Conservation (phyloP, 2,329 filamentous ascomycete genomes). For the Fragosphaeria purpurea region DNA sequence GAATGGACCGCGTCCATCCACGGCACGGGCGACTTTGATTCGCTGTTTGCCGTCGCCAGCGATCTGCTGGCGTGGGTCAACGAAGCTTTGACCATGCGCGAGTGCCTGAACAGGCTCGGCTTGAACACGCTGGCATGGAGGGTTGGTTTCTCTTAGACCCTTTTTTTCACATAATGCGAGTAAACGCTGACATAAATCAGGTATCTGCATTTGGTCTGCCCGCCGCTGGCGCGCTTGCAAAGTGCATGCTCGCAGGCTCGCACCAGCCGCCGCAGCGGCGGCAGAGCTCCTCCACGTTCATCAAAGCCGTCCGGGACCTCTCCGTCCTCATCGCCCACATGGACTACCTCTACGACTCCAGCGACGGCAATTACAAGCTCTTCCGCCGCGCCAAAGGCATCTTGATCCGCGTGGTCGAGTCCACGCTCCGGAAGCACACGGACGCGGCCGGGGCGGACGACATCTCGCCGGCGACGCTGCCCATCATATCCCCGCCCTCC, state of each 20-base stretch:
- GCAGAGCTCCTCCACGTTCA: background rate
- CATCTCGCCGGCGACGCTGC: background rate
- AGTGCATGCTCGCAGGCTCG: background rate
- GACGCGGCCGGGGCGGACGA: background rate
- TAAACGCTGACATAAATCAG: too few relatives aligned
- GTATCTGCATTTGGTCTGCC: conserved; percentile 5
- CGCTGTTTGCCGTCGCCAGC: conserved; percentile 3
- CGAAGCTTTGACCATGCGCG: conserved; percentile 5
- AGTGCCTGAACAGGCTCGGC: conserved; percentile 3
- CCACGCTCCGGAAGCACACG: background rate
- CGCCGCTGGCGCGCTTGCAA: conserved; percentile 3
- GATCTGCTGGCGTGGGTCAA: conserved; percentile 8
- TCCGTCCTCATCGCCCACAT: conserved; percentile 6
- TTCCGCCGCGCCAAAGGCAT: conserved; percentile 6
- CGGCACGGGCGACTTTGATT: conserved; percentile 1
- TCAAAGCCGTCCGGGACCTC: conserved; percentile 2
- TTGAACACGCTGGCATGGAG: conserved; percentile 6
- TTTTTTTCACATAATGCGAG: too few relatives aligned
- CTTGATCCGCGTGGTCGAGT: background rate
- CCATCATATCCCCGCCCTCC: background rate
- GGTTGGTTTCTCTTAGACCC: background rate
- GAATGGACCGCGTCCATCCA: conserved; percentile 5
- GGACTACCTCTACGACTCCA: conserved; percentile 6
- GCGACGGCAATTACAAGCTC: conserved; percentile 7
- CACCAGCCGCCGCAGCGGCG: background rate